Evolutionary conservation across 306 rosid species (phyloP), one percentile per base, ranked within the genome.

Genomic region (Spatholobus suberectus): DNA sequence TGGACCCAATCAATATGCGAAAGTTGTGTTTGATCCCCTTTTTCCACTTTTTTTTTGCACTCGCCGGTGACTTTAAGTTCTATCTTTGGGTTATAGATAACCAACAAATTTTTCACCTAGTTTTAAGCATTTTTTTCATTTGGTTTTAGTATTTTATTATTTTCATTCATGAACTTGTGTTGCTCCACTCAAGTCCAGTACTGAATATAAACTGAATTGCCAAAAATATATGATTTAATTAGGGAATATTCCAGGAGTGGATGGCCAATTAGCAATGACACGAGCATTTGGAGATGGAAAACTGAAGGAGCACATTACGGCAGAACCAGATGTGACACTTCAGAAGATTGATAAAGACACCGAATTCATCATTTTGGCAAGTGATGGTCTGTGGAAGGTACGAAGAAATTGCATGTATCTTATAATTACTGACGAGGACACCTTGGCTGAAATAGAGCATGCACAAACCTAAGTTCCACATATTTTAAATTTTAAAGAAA

Each of bases 181-280:
- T n/a, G n/a, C n/a, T 58, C 12, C 71, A 6, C 8, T n/a, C n/a
- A n/a, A n/a, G 61, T 54, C n/a, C n/a, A 77, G 51, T 34, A 20
- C 20, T 52, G 54, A 61, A 27, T 10, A 70, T 9, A 0, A 70
- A 43, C 57, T 71, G 27, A 72, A 81, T 58, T 86, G 79, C 43
- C 85, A 73, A 86, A n/a, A 70, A 82, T 81, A 40, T 82, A 80
- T 67, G 83, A 86, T 13, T 83, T 74, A n/a, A 6, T 43, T 51
- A 91, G 97, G 94, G 68, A 9, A 15, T 79, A 78, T 82, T 73
- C 87, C 97, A 27, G 80, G 90, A 20, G 95, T 87, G 69, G 94
- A 93, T 63, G 95, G 90, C 4, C 85, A 73, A 82, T 85, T 91
- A 44, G 92, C 92, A 59, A 91, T 93, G 94, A 84, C 92, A 10